Conservation (phyloP, 768 basidiomycete species). For the Mycena haematopus region DNA sequence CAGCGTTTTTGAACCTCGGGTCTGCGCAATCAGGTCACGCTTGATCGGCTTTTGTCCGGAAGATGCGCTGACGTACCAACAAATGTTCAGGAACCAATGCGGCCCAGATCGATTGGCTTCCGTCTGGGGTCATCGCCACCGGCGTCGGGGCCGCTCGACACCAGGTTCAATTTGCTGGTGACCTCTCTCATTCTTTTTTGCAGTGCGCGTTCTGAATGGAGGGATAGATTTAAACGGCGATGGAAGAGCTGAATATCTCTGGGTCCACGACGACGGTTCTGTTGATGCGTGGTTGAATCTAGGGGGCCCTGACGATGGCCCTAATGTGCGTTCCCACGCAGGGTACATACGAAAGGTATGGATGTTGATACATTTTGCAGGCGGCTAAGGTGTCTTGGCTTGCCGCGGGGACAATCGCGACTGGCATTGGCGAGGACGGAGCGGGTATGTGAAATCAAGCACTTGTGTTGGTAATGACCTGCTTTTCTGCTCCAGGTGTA, state of each 20-base stretch:
- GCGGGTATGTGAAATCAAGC: background rate
- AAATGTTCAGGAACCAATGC: slow-evolving; percentile 5
- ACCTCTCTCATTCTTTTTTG: background rate
- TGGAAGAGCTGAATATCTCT: slow-evolving; percentile 13
- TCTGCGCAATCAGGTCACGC: background rate
- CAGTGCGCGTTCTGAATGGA: background rate
- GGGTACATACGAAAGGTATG: no score
- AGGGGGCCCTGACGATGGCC: background rate
- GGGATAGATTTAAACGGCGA: slow-evolving; percentile 6
- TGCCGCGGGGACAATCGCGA: background rate
- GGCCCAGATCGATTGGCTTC: slow-evolving; percentile 7
- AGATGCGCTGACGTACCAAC: background rate
- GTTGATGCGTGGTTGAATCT: slow-evolving; percentile 18
- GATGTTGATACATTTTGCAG: no score
- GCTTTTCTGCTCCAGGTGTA: background rate
- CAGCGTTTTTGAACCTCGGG: slow-evolving; percentile 3
- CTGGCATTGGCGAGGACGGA: slow-evolving; percentile 6
- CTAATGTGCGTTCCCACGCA: no score
- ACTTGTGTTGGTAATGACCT: background rate
- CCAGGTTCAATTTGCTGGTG: slow-evolving; percentile 15
- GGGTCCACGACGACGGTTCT: slow-evolving; percentile 12
- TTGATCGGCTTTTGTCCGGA: background rate
- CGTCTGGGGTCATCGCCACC: slow-evolving; percentile 1
- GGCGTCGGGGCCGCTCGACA: slow-evolving; percentile 1
- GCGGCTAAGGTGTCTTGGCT: background rate